A percentile compares a stretch with the other conserved stretches of the same genome.
phyloP scores from a whole-genome alignment of 805 yeast genomes.

The Candida sonorensis region DNA sequence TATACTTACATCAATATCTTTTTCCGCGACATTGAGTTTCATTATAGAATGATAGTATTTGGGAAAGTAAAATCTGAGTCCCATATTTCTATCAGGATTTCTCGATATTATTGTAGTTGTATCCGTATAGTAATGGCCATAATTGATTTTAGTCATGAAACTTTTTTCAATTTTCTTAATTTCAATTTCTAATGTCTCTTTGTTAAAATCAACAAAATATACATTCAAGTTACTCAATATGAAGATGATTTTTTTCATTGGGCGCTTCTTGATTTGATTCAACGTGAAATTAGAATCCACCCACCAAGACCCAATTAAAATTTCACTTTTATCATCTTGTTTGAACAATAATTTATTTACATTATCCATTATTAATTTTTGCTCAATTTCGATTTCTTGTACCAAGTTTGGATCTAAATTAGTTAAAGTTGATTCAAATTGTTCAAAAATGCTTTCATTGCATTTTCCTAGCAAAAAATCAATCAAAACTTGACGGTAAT shows the following conservation, averaged over 20 bases:
- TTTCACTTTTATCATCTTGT: constrained; percentile 11
- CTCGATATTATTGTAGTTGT: constrained; percentile 13
- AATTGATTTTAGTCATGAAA: constrained; percentile 18
- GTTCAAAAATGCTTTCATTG: constrained; percentile 28
- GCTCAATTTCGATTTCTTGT: constrained; percentile 11
- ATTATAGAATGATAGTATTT: constrained; percentile 1
- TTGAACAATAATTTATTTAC: constrained; percentile 11
- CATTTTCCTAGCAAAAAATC: constrained; percentile 35
- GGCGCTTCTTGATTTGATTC: constrained; percentile 6
- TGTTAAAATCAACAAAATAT: constrained; percentile 18
- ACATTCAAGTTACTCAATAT: constrained; percentile 19
- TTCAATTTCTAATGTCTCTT: constrained; percentile 12
- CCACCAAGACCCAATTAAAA: constrained; percentile 30
- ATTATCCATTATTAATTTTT: constrained; percentile 11
- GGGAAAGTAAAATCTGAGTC: constrained; percentile 15
- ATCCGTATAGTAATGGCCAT: constrained; percentile 23
- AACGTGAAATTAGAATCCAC: constrained; percentile 12
- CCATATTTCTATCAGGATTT: constrained; percentile 28
- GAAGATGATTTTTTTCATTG: constrained; percentile 18
- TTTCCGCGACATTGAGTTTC: constrained; percentile 1
- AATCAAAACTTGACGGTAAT: constrained; percentile 35
- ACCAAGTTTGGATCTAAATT: constrained; percentile 24
- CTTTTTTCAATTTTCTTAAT: constrained; percentile 14
- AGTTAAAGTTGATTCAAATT: constrained; percentile 31
- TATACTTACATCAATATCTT: background rate